Evolutionary conservation across 1,284 basidiomycete species (phyloP).

Genomic region (Trichosporon sp.): DNA sequence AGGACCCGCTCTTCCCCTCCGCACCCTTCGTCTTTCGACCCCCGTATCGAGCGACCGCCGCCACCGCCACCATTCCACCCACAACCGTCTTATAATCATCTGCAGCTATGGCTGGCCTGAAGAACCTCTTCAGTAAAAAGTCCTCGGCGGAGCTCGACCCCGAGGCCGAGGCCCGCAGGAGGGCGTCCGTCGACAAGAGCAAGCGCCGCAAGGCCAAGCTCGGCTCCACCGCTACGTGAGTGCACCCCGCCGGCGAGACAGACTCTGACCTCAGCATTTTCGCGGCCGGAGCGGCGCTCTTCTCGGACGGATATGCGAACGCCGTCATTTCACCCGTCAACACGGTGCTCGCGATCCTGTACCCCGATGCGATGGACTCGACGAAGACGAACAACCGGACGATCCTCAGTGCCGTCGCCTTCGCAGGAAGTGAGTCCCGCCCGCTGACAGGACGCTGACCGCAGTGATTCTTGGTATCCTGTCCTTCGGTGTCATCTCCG

Average conservation of each 20-base stretch:
- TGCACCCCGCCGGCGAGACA: neutral
- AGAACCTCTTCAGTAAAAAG: neutral
- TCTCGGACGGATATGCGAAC: slow-evolving; percentile 79
- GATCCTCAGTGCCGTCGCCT: slow-evolving; percentile 61
- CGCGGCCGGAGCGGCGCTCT: slow-evolving; percentile 65
- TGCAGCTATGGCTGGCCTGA: neutral
- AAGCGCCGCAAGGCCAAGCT: neutral
- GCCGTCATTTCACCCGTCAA: slow-evolving; percentile 60
- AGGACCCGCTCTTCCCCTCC: neutral
- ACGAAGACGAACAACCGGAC: slow-evolving; percentile 54
- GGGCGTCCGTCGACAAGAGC: neutral
- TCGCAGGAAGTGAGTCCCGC: slow-evolving; percentile 67
- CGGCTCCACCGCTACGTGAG: neutral
- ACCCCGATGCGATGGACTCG: slow-evolving; percentile 53
- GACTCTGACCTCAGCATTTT: neutral
- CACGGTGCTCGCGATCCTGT: slow-evolving; percentile 64
- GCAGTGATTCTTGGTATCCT: slow-evolving; percentile 7
- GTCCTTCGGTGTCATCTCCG: slow-evolving; percentile 62
- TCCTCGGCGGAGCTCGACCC: neutral
- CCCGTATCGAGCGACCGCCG: neutral
- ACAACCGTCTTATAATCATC: neutral
- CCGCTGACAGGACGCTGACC: no score
- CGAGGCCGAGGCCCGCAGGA: neutral
- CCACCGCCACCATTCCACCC: neutral
- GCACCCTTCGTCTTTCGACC: neutral